Evolutionary conservation across 2,329 filamentous ascomycete genomes (phyloP), one percentile per base, ranked within the genome.

Genomic region (Fusarium tuaranense): DNA sequence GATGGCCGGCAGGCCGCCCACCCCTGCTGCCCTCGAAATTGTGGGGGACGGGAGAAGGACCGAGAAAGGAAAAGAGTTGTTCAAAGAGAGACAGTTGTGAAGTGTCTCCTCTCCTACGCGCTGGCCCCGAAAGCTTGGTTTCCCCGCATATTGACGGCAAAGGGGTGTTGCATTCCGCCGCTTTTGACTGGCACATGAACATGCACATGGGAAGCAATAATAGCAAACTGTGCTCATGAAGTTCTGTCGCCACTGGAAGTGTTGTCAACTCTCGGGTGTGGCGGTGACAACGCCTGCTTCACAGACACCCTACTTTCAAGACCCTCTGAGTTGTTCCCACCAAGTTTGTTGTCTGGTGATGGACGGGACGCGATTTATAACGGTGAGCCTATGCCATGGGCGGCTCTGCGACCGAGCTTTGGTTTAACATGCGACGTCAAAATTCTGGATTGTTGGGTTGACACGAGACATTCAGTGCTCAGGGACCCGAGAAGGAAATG

Each of bases 1-100:
- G 69, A 73, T 76, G 70, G 53, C 77, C 69, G 74, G 70, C 57
- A 65, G 61, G 34, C 58, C 73, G 69, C 68, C 64, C 68, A 62
- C 44, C 48, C 34, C 55, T 70, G 61, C 16, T 39, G n/a, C 13
- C 41, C n/a, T 60, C n/a, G 27, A 22, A 44, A 36, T 46, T 61
- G 69, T 72, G 64, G 63, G 62, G 58, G 44, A 55, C 61, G 65
- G 71, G 38, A 68, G 59, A 67, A 71, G 57, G 65, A 58, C 68
- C 72, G 65, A 78, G 63, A 58, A 72, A 38, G 65, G 62, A 60
- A 64, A 69, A 34, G 62, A 38, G 59, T 65, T 30, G 53, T 36
- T 67, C 41, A 39, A 65, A 25, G 41, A 67, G 25, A 55, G 41
- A 67, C 48, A 55, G 46, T 30, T 39, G 27, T 18, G 27, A 71